phyloP scores from a whole-genome alignment of 2,329 filamentous ascomycete species.

The Fusarium stilboides region DNA sequence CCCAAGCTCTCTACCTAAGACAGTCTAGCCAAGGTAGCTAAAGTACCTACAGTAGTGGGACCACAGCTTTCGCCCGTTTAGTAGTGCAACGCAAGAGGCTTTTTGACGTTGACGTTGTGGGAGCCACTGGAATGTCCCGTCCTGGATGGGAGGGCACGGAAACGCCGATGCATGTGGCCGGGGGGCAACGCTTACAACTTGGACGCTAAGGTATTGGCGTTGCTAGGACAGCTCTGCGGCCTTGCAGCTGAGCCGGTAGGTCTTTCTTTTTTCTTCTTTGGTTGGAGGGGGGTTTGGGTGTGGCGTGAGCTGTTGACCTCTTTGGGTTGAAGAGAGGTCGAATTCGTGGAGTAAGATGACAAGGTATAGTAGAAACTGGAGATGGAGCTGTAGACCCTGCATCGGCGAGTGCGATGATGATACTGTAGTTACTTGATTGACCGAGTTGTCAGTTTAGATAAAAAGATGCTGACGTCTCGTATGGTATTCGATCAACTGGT shows the following conservation, averaged over 20 bases:
- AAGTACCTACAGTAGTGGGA: too few species aligned
- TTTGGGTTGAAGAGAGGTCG: conserved; percentile 14
- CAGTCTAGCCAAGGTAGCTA: too few species aligned
- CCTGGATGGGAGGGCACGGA: conserved; percentile 25
- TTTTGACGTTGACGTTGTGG: conserved; percentile 30
- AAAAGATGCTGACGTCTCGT: conserved; percentile 20
- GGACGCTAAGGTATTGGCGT: conserved; percentile 28
- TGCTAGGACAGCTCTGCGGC: conserved; percentile 45
- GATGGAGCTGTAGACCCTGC: conserved; percentile 5
- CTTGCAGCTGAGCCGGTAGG: conserved; percentile 44
- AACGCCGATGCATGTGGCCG: conserved; percentile 39
- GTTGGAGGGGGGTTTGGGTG: too few species aligned
- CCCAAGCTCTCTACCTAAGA: too few species aligned
- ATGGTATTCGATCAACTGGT: not conserved
- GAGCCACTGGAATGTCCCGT: conserved; percentile 14
- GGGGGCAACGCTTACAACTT: conserved; percentile 25
- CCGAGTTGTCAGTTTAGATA: conserved; percentile 1
- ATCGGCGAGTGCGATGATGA: conserved; percentile 39
- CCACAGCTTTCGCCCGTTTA: too few species aligned
- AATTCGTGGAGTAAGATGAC: conserved; percentile 12
- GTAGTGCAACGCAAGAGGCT: too few species aligned
- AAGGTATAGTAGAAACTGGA: not conserved
- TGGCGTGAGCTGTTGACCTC: conserved; percentile 18
- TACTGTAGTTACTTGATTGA: not conserved
- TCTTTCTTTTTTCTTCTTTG: conserved; percentile 2